phyloP scores from a whole-genome alignment of 2,329 filamentous ascomycete species.

The Ambrosiella cleistominuta region DNA sequence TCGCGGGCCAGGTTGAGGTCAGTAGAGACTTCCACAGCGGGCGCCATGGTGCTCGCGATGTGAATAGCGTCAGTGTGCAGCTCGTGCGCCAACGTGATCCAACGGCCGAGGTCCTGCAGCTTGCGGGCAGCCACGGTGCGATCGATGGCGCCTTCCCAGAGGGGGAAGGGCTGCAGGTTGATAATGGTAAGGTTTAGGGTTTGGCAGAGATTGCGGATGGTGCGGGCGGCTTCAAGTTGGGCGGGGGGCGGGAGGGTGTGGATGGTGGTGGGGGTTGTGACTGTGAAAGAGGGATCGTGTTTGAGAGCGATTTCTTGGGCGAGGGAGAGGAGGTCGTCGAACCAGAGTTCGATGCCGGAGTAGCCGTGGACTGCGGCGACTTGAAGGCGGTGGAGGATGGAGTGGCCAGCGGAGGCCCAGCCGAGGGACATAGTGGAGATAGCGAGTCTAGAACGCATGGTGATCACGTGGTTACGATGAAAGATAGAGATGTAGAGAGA shows the following conservation, averaged over 20 bases:
- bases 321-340: conserved; percentile 44
- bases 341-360: conserved; percentile 57
- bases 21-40: conserved; percentile 23
- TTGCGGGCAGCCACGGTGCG: conserved; percentile 36
- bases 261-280: conserved; percentile 17
- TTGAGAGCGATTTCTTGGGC: background rate
- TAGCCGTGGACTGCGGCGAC: conserved; percentile 44
- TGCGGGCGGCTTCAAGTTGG: conserved; percentile 16
- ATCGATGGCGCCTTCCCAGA: conserved; percentile 59
- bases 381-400: conserved; percentile 47
- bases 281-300: background rate
- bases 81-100: conserved; percentile 48
- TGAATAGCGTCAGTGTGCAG: conserved; percentile 56
- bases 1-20: conserved; percentile 37
- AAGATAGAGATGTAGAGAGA: background rate
- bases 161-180: conserved; percentile 58
- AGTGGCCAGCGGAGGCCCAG: conserved; percentile 49
- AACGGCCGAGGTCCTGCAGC: conserved; percentile 46
- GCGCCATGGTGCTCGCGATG: conserved; percentile 55
- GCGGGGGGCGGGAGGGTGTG: conserved; percentile 25
- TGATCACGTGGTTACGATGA: background rate
- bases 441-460: conserved; percentile 25
- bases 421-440: conserved; percentile 67
- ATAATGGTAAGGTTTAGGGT: conserved; percentile 39
- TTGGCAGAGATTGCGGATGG: conserved; percentile 36